Conservation (phyloP, 495 filamentous ascomycete genomes). For the Tuber indicum region DNA sequence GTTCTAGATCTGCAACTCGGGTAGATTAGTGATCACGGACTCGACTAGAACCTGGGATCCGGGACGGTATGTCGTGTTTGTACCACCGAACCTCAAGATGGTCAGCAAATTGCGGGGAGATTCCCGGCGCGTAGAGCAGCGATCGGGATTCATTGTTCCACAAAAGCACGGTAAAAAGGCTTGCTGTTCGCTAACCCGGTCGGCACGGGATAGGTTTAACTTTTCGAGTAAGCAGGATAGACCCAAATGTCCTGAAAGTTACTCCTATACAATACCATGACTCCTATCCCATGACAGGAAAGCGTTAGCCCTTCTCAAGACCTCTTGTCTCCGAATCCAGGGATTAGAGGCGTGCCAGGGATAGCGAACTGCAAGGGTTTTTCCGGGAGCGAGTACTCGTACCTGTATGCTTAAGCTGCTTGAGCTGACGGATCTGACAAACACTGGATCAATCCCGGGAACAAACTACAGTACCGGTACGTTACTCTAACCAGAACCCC, state of each 20-base stretch:
- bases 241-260: no score
- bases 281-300: no score
- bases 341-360: no score
- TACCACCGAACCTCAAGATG: not conserved
- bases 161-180: not conserved
- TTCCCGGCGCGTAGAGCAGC: not conserved
- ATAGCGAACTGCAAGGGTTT: no score
- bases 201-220: not conserved
- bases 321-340: no score
- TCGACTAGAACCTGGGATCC: not conserved
- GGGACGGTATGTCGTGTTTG: not conserved
- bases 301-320: no score
- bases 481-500: not conserved
- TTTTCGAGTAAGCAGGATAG: not conserved
- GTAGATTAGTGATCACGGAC: not conserved
- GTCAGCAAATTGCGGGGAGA: not conserved
- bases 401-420: not conserved
- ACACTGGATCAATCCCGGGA: not conserved
- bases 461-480: not conserved
- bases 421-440: not conserved
- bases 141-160: not conserved
- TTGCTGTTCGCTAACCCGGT: no score
- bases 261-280: no score
- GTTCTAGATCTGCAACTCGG: not conserved
- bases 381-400: no score